Base-by-base conservation (phyloP, 2,329 filamentous ascomycete species). In the Chaetothyriales sp. region DNA sequence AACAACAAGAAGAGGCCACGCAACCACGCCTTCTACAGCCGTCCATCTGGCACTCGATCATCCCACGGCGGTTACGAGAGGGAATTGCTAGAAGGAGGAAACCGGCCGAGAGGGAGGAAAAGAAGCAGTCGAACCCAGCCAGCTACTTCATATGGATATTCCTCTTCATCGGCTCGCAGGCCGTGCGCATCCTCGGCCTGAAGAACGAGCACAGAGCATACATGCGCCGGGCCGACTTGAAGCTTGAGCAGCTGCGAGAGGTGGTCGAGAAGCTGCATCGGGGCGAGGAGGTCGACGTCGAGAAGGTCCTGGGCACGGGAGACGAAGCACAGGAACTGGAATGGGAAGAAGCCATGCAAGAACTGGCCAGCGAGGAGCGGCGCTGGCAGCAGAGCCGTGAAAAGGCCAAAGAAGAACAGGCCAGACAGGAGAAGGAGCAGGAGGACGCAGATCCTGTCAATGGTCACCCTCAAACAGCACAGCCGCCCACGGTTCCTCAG, bases 121-220 rank as follows among this genome's bases (percentile, higher is more conserved):
- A 54, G 47, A 53, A 53, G 25, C 82, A 78, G 62, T 77, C 80
- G 59, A 90, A 90, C 59, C 84, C 86, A 2, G 84, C 84, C 18
- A 88, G 82, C 0, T 90, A 87, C 62, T 92, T 82, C 65, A 86
- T 90, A 59, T 72, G 81, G 60, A 86, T 90, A 56, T 88, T 88
- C 62, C 72, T 88, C 43, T 75, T 96, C 56, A 90, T 96, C 57
- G 93, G 93, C 3, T 95, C 87, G 55, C 94, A 95, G 74, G 86
- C 90, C 12, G 95, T 98, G 60, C 86, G 95, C 61, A 85, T 92
- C 75, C 83, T 98, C 62, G 75, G 81, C 36, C 66, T 96, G 60
- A 83, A 82, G 60, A 85, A 84, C 59, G 82, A 89, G 48, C 84
- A 81, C 62, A 73, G 76, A 28, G 79, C 81, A 8, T 89, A 84